phyloP scores from a whole-genome alignment of 2,329 filamentous ascomycete genomes.

The Hymenoscyphus linearis region DNA sequence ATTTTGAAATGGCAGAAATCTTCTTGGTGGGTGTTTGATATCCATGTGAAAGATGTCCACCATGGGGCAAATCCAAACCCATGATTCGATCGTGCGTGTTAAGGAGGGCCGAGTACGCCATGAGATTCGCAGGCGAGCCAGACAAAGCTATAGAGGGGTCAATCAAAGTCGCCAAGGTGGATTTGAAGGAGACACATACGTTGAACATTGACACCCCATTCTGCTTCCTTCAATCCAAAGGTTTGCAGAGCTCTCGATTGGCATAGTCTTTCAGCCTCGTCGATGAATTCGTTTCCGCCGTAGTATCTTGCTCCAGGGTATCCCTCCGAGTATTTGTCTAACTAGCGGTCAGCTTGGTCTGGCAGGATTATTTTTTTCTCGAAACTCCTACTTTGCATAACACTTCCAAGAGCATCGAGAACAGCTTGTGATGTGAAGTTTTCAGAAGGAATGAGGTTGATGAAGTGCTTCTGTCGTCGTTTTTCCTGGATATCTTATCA shows the following conservation, averaged over 20 bases:
- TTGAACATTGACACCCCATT: conserved; percentile 98
- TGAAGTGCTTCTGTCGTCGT: conserved; percentile 92
- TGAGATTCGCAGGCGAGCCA: conserved; percentile 65
- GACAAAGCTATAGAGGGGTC: conserved; percentile 26
- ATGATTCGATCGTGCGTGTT: conserved; percentile 92
- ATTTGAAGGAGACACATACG: conserved; percentile 42
- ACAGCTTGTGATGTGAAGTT: conserved; percentile 95
- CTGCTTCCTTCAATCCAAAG: conserved; percentile 74
- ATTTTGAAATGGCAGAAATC: conserved; percentile 98
- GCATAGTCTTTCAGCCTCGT: conserved; percentile 82
- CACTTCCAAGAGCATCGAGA: conserved; percentile 83
- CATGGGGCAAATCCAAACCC: conserved; percentile 94
- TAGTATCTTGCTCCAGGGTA: conserved; percentile 97
- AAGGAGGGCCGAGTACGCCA: conserved; percentile 90
- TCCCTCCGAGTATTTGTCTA: conserved; percentile 97
- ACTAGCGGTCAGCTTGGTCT: conserved; percentile 33
- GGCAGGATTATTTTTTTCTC: conserved; percentile 16
- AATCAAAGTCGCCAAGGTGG: background rate
- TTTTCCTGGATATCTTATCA: conserved; percentile 63
- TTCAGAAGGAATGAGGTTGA: conserved; percentile 93
- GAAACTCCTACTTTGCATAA: conserved; percentile 75
- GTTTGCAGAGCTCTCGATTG: conserved; percentile 85
- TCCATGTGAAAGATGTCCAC: conserved; percentile 91
- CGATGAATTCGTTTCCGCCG: conserved; percentile 94
- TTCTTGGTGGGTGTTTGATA: conserved; percentile 93